Conservation (phyloP, 805 yeast genomes). For the Candida pseudoglaebosa region DNA sequence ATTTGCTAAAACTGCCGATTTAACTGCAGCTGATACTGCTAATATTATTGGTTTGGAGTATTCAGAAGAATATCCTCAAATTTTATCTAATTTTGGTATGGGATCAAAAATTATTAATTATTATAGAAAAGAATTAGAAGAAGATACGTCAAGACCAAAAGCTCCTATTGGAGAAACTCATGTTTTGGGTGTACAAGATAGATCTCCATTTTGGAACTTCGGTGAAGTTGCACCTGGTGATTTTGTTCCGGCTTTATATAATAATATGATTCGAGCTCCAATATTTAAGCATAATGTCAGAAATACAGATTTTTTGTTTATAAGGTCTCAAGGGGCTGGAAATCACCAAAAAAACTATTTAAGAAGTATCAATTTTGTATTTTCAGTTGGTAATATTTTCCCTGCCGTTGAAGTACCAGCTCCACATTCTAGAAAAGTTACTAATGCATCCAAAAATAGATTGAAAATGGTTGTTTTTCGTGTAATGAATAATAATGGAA, state of each 20-base stretch:
- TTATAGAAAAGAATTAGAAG: constrained; percentile 77
- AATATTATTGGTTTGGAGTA: constrained; percentile 79
- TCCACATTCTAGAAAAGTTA: constrained; percentile 94
- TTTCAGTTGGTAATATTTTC: constrained; percentile 86
- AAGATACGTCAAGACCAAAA: constrained; percentile 84
- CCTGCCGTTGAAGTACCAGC: constrained; percentile 97
- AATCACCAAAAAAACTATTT: constrained; percentile 64
- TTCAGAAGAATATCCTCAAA: constrained; percentile 82
- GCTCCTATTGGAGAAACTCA: constrained; percentile 90
- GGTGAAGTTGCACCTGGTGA: constrained; percentile 95
- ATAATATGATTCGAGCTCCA: constrained; percentile 90
- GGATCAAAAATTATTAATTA: constrained; percentile 90
- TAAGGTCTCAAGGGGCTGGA: constrained; percentile 81
- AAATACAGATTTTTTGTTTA: constrained; percentile 74
- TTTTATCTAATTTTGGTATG: constrained; percentile 90
- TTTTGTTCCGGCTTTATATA: constrained; percentile 89
- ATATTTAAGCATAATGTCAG: constrained; percentile 79
- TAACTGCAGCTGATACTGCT: constrained; percentile 81
- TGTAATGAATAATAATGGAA: constrained; percentile 70
- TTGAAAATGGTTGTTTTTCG: constrained; percentile 91
- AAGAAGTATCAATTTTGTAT: constrained; percentile 65
- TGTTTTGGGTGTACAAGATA: constrained; percentile 92
- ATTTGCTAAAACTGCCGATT: constrained; percentile 65
- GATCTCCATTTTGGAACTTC: constrained; percentile 97
- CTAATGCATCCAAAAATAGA: constrained; percentile 87